phyloP scores from a whole-genome alignment of 257 asterid genomes.

The Striga asiatica region DNA sequence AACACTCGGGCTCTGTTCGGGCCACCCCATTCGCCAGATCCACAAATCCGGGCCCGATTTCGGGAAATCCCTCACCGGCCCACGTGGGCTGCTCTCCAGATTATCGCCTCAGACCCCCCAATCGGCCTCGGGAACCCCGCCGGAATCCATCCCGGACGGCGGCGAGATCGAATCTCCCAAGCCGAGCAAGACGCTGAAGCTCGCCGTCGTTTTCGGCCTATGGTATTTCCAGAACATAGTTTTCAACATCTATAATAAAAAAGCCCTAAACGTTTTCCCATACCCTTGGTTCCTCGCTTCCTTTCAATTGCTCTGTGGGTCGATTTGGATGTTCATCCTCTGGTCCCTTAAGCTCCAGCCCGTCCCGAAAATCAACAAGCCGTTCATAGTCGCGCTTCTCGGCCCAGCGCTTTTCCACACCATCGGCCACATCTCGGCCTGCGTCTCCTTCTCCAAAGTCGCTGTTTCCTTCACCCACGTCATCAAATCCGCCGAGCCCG shows the following conservation, averaged over 20 bases:
- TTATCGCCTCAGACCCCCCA: conserved; percentile 22
- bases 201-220: conserved; percentile 71
- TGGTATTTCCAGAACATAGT: conserved; percentile 91
- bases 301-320: conserved; percentile 72
- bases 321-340: conserved; percentile 72
- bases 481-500: conserved; percentile 95
- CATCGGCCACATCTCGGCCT: conserved; percentile 89
- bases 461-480: conserved; percentile 98
- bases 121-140: conserved; percentile 45
- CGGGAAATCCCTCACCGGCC: conserved; percentile 21
- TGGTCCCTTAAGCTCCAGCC: conserved; percentile 74
- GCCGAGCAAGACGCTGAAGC: conserved; percentile 40
- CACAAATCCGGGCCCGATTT: conserved; percentile 38
- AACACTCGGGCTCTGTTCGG: conserved; percentile 1
- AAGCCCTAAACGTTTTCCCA: conserved; percentile 67
- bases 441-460: conserved; percentile 93
- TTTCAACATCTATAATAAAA: conserved; percentile 77
- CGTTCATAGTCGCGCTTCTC: conserved; percentile 72
- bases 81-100: conserved; percentile 29
- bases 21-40: conserved; percentile 29
- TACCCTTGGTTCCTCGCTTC: conserved; percentile 95
- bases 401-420: conserved; percentile 96
- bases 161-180: conserved; percentile 41
- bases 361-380: conserved; percentile 64
- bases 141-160: conserved; percentile 51